phyloP scores from a whole-genome alignment of 331 rosid species.

The Quercus lobata region DNA sequence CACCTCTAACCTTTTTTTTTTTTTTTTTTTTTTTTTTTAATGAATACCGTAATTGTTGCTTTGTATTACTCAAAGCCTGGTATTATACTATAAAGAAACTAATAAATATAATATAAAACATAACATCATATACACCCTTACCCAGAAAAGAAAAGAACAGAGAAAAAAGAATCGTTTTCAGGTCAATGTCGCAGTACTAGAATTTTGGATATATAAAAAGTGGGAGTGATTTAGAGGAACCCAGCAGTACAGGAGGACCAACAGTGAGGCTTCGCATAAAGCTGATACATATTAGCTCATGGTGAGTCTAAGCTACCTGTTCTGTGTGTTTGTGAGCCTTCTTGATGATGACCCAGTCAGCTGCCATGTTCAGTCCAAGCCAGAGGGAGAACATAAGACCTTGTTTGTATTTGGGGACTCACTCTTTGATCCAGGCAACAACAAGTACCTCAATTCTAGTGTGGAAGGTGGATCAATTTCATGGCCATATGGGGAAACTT shows the following conservation, averaged over 20 bases:
- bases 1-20: fast-evolving
- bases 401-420: conserved; percentile 44
- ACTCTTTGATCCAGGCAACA: conserved; percentile 33
- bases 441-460: conserved; percentile 18
- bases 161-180: too few species aligned
- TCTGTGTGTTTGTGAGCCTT: conserved; percentile 1
- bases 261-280: neutral
- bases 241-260: neutral
- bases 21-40: too few species aligned
- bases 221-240: neutral
- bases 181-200: too few species aligned
- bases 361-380: neutral
- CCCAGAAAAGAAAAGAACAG: too few species aligned
- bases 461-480: neutral
- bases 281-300: neutral
- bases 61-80: too few species aligned
- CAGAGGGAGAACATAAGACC: neutral
- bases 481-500: conserved; percentile 26
- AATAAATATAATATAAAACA: too few species aligned
- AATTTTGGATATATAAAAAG: too few species aligned
- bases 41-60: too few species aligned
- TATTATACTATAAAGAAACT: too few species aligned
- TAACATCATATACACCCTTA: too few species aligned
- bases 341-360: neutral
- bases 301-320: conserved; percentile 4